Conservation (phyloP, 805 yeast species). For the Limtongia smithiae region DNA sequence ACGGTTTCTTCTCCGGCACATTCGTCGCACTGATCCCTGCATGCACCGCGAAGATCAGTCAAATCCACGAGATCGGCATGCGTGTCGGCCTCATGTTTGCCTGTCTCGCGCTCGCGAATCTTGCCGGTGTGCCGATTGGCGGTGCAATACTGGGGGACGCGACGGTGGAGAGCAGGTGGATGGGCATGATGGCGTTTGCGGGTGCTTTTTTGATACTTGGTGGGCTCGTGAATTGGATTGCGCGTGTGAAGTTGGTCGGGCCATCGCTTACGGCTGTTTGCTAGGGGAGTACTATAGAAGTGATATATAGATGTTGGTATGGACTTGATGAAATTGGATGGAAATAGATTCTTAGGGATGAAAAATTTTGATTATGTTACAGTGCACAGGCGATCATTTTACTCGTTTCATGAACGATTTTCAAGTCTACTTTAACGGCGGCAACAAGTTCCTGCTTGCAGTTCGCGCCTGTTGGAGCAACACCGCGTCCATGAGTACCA, state of each 20-base stretch:
- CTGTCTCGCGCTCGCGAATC: constrained; percentile 49
- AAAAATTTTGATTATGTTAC: neutral
- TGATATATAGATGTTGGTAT: too few relatives aligned
- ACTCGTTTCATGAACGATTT: too few relatives aligned
- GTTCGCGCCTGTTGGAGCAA: constrained; percentile 85
- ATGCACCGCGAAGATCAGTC: constrained; percentile 33
- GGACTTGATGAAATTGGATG: too few relatives aligned
- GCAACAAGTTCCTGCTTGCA: constrained; percentile 38
- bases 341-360: too few relatives aligned
- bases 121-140: constrained; percentile 37
- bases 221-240: constrained; percentile 18
- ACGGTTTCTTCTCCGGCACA: constrained; percentile 39
- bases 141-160: constrained; percentile 31
- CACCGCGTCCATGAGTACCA: constrained; percentile 81
- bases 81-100: constrained; percentile 62
- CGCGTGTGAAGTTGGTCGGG: constrained; percentile 20
- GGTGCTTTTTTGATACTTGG: constrained; percentile 16
- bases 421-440: neutral
- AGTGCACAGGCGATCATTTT: too few relatives aligned
- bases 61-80: constrained; percentile 34
- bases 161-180: constrained; percentile 6
- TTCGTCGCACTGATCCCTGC: constrained; percentile 37
- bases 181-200: constrained; percentile 26
- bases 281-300: neutral
- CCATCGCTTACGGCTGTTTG: constrained; percentile 30